These are phyloP conservation scores for Hemileccinum rubropunctum DNA, from an alignment of 768 basidiomycete genomes.

Conservation along the genomic window DNA sequence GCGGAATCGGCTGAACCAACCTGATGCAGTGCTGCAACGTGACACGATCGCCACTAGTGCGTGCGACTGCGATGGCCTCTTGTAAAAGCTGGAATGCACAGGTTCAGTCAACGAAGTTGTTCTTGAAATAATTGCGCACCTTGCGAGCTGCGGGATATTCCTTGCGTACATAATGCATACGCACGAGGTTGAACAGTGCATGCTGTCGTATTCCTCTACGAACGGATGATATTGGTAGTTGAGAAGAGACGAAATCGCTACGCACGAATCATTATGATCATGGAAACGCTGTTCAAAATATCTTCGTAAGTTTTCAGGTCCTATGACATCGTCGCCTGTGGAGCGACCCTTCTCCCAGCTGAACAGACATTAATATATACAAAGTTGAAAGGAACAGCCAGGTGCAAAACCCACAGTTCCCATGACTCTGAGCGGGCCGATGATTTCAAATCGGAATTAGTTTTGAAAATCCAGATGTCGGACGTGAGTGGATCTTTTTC, in stretches of 20 bases:
- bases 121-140: slow-evolving; percentile 35
- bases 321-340: slow-evolving; percentile 66
- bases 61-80: slow-evolving; percentile 77
- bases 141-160: slow-evolving; percentile 69
- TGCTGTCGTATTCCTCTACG: slow-evolving; percentile 75
- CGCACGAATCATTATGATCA: slow-evolving; percentile 76
- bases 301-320: slow-evolving; percentile 66
- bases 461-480: slow-evolving; percentile 55
- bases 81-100: slow-evolving; percentile 50
- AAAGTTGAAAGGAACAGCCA: not conserved
- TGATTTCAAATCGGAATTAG: slow-evolving; percentile 59
- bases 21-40: slow-evolving; percentile 80
- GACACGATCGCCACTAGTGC: slow-evolving; percentile 66
- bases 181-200: slow-evolving; percentile 72
- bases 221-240: not conserved
- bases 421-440: slow-evolving; percentile 64
- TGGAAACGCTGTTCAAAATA: slow-evolving; percentile 90
- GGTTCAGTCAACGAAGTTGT: slow-evolving; percentile 1
- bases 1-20: slow-evolving; percentile 34
- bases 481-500: slow-evolving; percentile 53
- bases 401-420: slow-evolving; percentile 45
- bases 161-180: slow-evolving; percentile 70
- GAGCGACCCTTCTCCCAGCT: slow-evolving; percentile 70
- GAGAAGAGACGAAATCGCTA: slow-evolving; percentile 5
- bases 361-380: not conserved